phyloP scores from a whole-genome alignment of 1,139 yeast genomes.

The Candida sanyaensis region DNA sequence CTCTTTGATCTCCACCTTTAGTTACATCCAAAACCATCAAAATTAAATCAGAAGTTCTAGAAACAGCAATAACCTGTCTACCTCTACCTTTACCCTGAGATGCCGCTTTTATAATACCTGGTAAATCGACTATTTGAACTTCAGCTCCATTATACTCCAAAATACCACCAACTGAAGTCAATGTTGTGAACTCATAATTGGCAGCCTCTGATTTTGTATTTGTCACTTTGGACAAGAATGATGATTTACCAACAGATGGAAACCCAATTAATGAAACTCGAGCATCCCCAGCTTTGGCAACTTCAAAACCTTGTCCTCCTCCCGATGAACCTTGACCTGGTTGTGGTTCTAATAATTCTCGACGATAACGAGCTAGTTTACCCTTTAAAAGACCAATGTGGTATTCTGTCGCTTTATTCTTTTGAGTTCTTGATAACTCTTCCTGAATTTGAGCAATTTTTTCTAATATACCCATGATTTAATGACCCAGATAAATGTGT shows the following conservation, averaged over 20 bases:
- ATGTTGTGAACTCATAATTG: conserved; percentile 90
- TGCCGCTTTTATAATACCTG: conserved; percentile 97
- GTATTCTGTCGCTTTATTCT: conserved; percentile 97
- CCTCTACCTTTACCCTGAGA: conserved; percentile 98
- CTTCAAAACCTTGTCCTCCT: conserved; percentile 91
- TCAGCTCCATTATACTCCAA: conserved; percentile 95
- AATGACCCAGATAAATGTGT: neutral
- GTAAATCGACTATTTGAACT: conserved; percentile 92
- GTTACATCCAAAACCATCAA: conserved; percentile 96
- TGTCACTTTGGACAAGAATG: conserved; percentile 82
- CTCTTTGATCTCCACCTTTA: conserved; percentile 85
- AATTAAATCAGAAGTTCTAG: conserved; percentile 90
- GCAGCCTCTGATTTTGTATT: conserved; percentile 95
- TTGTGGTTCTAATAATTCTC: conserved; percentile 89
- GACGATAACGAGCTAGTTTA: conserved; percentile 89
- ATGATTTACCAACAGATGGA: conserved; percentile 97
- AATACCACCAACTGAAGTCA: conserved; percentile 96
- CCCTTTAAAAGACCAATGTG: conserved; percentile 94
- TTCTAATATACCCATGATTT: conserved; percentile 46
- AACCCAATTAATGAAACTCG: conserved; percentile 94
- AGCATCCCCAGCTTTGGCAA: conserved; percentile 94
- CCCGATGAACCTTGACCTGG: conserved; percentile 69
- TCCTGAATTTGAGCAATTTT: conserved; percentile 89
- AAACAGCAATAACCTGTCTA: conserved; percentile 93
- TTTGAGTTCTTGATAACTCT: conserved; percentile 93